Conservation (phyloP, 78 protist species). For the Dictyostelium intermedium region DNA sequence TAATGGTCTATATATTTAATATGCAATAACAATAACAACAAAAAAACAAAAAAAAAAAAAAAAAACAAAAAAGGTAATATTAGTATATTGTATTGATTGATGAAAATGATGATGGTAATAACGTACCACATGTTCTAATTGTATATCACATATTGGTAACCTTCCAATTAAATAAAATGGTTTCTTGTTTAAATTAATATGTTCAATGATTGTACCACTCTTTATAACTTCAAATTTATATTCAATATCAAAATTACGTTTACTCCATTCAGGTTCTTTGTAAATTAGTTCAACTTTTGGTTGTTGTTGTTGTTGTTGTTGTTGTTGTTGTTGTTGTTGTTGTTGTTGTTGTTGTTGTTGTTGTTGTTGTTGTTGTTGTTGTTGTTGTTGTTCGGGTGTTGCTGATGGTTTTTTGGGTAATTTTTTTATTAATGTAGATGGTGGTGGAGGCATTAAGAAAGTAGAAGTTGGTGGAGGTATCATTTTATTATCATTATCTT, state of each 20-base stretch:
- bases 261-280: conserved; percentile 75
- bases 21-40: no score
- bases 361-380: not conserved
- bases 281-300: conserved; percentile 28
- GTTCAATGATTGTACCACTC: conserved; percentile 50
- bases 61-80: not conserved
- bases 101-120: no score
- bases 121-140: conserved; percentile 35
- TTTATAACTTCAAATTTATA: conserved; percentile 58
- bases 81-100: not conserved
- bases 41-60: not conserved
- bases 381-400: not conserved
- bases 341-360: not conserved
- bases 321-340: not conserved
- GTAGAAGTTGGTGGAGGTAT: not conserved
- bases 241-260: not conserved
- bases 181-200: conserved; percentile 4
- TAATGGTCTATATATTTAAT: conserved; percentile 24
- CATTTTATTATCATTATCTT: not conserved
- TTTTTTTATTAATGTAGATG: not conserved
- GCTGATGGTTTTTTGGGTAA: not conserved
- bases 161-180: conserved; percentile 58
- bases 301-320: not conserved
- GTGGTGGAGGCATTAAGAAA: not conserved
- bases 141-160: conserved; percentile 75